Base-by-base conservation (phyloP, 1,284 basidiomycete species). In the Pseudozyma hubeiensis region DNA sequence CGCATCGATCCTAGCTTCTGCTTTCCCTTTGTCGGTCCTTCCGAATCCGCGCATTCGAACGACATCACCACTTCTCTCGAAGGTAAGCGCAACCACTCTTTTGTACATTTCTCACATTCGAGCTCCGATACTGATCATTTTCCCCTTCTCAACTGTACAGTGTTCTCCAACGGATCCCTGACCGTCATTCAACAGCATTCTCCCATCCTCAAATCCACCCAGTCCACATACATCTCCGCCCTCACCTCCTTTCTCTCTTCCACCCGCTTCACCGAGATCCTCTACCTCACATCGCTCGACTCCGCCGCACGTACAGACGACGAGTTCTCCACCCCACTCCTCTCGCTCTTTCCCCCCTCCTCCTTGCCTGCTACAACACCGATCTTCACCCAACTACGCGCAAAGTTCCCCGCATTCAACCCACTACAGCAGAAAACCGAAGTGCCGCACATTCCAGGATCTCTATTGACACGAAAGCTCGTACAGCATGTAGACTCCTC, bases 121-220 rank as follows among this genome's bases (percentile, higher is more conserved):
- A 24, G 40, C 40, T 14, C 7, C 7, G 3, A 2, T 16, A 41
- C 40, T 41, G 16, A 41, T 2, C 37, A 5, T n/a, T 10, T 47
- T n/a, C 3, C 16, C 40, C n/a, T 41, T n/a, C 17, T 44, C 14
- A 7, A 8, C 24, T 19, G 17, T 6, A 33, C 58, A 70, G 68
- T 75, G n/a, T 79, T 68, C 50, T 52, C 51, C 16, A 70, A 68
- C 30, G 49, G 54, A 8, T 14, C 16, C 5, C 35, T 80, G 8
- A 71, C 70, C 5, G 51, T 81, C 29, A 56, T 82, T 9, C 81
- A 82, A 44, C 81, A 81, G 56, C 66, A 79, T 10, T 68, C 70
- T 31, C 80, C 81, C 10, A 77, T 79, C 5, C 58, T 77, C 50
- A 77, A 77, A 43, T 65, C 74, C 19, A 40, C 53, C 29, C 37